These are phyloP conservation scores for Neurospora terricola DNA, from an alignment of 495 filamentous ascomycete species.

Conservation along the genomic window DNA sequence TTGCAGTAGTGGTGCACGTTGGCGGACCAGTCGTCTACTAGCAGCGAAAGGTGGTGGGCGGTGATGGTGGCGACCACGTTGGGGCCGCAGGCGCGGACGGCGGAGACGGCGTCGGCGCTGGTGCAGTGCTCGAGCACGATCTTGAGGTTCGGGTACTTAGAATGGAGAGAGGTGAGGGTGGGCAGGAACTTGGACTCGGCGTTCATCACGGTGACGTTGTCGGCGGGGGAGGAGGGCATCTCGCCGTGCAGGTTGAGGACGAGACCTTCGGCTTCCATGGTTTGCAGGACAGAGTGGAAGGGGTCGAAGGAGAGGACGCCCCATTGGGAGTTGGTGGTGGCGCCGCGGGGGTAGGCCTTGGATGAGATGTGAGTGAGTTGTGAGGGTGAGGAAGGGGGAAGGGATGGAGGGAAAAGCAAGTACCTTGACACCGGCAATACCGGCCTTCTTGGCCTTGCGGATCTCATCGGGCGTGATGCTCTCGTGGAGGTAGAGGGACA, in stretches of 20 bases:
- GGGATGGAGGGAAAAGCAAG: slow-evolving; percentile 28
- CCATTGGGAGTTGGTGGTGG: slow-evolving; percentile 77
- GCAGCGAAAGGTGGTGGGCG: slow-evolving; percentile 67
- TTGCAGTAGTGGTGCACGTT: slow-evolving; percentile 81
- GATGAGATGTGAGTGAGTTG: background rate
- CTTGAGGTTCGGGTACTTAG: slow-evolving; percentile 65
- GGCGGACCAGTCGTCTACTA: slow-evolving; percentile 63
- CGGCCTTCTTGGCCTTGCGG: slow-evolving; percentile 55
- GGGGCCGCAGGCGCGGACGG: slow-evolving; percentile 63
- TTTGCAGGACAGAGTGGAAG: slow-evolving; percentile 65
- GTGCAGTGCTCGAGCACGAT: slow-evolving; percentile 81
- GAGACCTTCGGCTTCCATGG: slow-evolving; percentile 51
- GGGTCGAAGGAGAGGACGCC: slow-evolving; percentile 64
- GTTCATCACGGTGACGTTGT: slow-evolving; percentile 67
- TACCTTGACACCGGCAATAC: slow-evolving; percentile 55
- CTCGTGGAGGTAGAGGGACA: slow-evolving; percentile 73
- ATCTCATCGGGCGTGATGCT: slow-evolving; percentile 72
- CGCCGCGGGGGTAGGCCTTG: slow-evolving; percentile 31
- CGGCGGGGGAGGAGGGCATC: slow-evolving; percentile 42
- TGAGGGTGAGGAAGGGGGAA: background rate
- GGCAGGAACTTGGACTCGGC: slow-evolving; percentile 78
- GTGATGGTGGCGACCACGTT: slow-evolving; percentile 63
- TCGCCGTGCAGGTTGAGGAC: slow-evolving; percentile 55
- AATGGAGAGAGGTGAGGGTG: slow-evolving; percentile 58
- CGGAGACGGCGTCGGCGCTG: slow-evolving; percentile 68